These are phyloP conservation scores for Xerocomellus amylosporus DNA, from an alignment of 768 basidiomycete genomes.

Conservation along the genomic window DNA sequence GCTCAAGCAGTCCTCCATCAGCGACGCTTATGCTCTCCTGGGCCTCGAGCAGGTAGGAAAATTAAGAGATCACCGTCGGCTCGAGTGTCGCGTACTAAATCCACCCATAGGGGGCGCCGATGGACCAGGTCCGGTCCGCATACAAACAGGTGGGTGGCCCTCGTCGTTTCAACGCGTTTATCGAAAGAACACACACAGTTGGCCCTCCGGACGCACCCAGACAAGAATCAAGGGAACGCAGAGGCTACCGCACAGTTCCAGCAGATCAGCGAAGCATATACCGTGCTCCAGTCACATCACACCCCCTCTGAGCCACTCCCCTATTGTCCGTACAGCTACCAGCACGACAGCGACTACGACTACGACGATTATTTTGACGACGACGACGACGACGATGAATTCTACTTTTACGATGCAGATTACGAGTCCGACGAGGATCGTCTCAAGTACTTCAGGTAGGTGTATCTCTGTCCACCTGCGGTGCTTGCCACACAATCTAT, in stretches of 20 bases:
- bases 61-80: background rate
- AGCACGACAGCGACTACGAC: slow-evolving; percentile 41
- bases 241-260: slow-evolving; percentile 71
- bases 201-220: slow-evolving; percentile 69
- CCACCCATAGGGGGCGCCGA: slow-evolving; percentile 48
- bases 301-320: slow-evolving; percentile 26
- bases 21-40: slow-evolving; percentile 42
- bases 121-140: slow-evolving; percentile 62
- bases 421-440: slow-evolving; percentile 35
- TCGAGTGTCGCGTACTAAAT: slow-evolving; percentile 9
- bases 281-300: slow-evolving; percentile 54
- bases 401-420: slow-evolving; percentile 30
- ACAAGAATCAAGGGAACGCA: slow-evolving; percentile 68
- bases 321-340: slow-evolving; percentile 10
- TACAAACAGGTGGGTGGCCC: slow-evolving; percentile 59
- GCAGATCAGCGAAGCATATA: slow-evolving; percentile 65
- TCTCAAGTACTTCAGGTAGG: slow-evolving; percentile 46
- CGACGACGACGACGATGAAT: slow-evolving; percentile 32
- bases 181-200: slow-evolving; percentile 36
- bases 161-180: background rate
- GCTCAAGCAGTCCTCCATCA: slow-evolving; percentile 35
- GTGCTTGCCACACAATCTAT: slow-evolving; percentile 3
- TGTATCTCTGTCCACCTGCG: background rate
- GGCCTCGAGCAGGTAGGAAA: slow-evolving; percentile 52
- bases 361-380: slow-evolving; percentile 25